Conservation (phyloP, 2,329 filamentous ascomycete genomes). For the Balansia obtecta region DNA sequence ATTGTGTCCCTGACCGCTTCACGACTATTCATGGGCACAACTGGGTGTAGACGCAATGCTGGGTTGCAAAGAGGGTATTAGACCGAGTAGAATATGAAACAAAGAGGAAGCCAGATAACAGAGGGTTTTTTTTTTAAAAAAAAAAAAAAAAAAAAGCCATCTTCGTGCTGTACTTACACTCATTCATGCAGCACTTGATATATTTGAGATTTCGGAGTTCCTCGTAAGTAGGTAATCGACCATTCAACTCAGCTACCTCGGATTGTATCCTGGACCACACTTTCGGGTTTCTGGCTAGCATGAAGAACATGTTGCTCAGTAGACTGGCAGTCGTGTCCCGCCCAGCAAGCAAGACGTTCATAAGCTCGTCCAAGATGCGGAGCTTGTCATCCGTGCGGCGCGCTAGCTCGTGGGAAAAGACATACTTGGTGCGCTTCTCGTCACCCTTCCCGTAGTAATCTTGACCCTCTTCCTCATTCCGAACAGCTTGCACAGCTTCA, state of each 20-base stretch:
- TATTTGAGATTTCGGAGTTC: constrained; percentile 11
- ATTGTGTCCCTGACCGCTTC: constrained; percentile 32
- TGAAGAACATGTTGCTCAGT: constrained; percentile 34
- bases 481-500: constrained; percentile 37
- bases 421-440: constrained; percentile 12
- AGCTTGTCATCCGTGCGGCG: constrained; percentile 19
- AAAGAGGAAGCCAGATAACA: background rate
- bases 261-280: background rate
- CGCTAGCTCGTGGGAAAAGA: constrained; percentile 20
- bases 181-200: constrained; percentile 12
- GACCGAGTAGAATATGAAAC: background rate
- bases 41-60: constrained; percentile 33
- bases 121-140: too few species aligned
- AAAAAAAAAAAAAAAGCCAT: background rate
- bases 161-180: constrained; percentile 7
- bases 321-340: constrained; percentile 42
- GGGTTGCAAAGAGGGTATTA: background rate
- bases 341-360: constrained; percentile 34
- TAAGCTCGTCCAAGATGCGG: constrained; percentile 17
- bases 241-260: constrained; percentile 4
- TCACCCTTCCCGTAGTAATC: constrained; percentile 7
- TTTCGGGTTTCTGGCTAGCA: constrained; percentile 23
- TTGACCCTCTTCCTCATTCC: constrained; percentile 29
- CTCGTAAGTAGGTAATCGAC: constrained; percentile 11
- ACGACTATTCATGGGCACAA: constrained; percentile 35